A percentile compares a stretch with the other conserved stretches of the same genome.
Evolutionary conservation across 2,329 filamentous ascomycete genomes (phyloP).

Genomic region (Hypoxylon sp.): DNA sequence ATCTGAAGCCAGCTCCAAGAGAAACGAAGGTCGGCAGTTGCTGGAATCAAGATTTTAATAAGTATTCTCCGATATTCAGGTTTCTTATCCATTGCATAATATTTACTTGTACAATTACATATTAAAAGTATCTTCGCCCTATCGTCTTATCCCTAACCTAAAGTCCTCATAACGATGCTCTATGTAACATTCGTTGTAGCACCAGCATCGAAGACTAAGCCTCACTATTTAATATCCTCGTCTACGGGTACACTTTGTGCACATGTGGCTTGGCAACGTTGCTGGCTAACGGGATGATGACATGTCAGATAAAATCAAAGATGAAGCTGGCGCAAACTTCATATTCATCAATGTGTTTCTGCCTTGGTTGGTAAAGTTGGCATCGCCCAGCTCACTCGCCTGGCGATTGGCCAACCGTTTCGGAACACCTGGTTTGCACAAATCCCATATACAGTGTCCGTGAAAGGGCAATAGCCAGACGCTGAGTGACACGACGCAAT

Average conservation of each 20-base stretch:
- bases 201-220: conserved; percentile 6
- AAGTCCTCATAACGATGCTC: conserved; percentile 18
- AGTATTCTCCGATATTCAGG: conserved; percentile 23
- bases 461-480: conserved; percentile 38
- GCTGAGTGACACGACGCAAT: conserved; percentile 46
- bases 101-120: conserved; percentile 26
- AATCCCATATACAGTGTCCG: conserved; percentile 38
- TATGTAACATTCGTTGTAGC: conserved; percentile 17
- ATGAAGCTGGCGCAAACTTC: conserved; percentile 39
- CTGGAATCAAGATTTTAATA: conserved; percentile 17
- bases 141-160: conserved; percentile 15
- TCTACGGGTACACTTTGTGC: conserved; percentile 24
- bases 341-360: conserved; percentile 35
- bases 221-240: conserved; percentile 9
- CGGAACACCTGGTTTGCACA: conserved; percentile 42
- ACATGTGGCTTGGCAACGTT: conserved; percentile 44
- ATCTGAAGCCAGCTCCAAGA: conserved; percentile 18
- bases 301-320: conserved; percentile 49
- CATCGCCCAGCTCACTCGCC: conserved; percentile 40
- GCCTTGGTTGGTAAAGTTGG: conserved; percentile 43
- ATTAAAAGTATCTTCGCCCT: conserved; percentile 1
- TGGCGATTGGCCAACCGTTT: conserved; percentile 44
- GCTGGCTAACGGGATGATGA: conserved; percentile 51
- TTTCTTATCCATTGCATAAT: conserved; percentile 28
- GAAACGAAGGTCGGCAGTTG: conserved; percentile 33